Percentiles rank a stretch among this genome's conserved stretches.
phyloP scores from a whole-genome alignment of 164 flowering plant genomes.

The Protea cynaroides region DNA sequence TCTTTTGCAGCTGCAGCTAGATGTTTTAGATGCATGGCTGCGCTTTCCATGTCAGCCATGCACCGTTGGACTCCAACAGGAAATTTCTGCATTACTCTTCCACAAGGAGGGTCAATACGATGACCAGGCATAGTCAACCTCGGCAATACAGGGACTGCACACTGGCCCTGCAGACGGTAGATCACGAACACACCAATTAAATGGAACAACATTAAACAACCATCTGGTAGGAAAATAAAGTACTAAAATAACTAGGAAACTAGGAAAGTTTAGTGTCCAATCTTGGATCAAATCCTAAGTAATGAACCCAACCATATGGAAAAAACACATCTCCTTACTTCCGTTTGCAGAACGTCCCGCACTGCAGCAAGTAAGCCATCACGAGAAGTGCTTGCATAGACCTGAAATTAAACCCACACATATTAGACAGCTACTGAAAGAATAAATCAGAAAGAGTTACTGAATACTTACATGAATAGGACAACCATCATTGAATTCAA shows the following conservation, averaged over 20 bases:
- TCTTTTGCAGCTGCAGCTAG: constrained; percentile 93
- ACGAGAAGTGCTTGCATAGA: constrained; percentile 94
- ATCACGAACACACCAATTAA: constrained; percentile 1
- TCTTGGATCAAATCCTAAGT: background rate
- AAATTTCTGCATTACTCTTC: constrained; percentile 50
- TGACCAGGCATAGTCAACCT: constrained; percentile 98
- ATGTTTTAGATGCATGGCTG: constrained; percentile 89
- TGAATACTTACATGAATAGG: constrained; percentile 75
- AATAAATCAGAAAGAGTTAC: background rate
- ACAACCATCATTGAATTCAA: constrained; percentile 95
- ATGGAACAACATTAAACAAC: background rate
- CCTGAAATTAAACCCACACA: constrained; percentile 39
- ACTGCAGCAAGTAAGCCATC: constrained; percentile 96
- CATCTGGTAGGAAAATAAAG: background rate
- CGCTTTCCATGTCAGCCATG: constrained; percentile 57
- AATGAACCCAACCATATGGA: constrained; percentile 13
- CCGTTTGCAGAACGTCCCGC: constrained; percentile 86
- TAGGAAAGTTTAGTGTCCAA: background rate
- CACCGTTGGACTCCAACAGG: constrained; percentile 37
- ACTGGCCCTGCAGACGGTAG: constrained; percentile 63
- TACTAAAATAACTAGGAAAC: background rate
- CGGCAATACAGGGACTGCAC: constrained; percentile 79
- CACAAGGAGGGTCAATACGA: constrained; percentile 96
- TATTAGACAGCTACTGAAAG: constrained; percentile 13
- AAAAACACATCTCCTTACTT: constrained; percentile 69